Evolutionary conservation across 352 stramenopile species (phyloP).

Genomic region (Phytopythium montanum): DNA sequence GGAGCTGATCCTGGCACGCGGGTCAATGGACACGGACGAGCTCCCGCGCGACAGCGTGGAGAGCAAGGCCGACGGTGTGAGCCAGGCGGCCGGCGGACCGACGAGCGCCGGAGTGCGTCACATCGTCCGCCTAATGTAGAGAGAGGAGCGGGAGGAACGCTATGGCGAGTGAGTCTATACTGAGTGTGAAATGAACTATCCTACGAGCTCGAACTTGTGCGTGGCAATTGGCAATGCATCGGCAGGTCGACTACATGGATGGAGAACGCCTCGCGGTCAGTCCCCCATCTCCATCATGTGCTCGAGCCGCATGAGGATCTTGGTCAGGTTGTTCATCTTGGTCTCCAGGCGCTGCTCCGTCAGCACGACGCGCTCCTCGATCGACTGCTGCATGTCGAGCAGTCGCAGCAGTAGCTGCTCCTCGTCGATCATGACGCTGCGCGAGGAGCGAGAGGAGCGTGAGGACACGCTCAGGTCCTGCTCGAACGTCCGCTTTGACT

Average conservation of each 20-base stretch:
- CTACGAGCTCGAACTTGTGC: too few relatives aligned
- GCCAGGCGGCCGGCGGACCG: background rate
- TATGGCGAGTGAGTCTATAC: too few relatives aligned
- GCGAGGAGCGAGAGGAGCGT: background rate
- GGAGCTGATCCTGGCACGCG: conserved; percentile 3
- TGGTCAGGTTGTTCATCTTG: conserved; percentile 65
- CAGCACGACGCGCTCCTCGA: conserved; percentile 53
- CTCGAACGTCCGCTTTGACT: background rate
- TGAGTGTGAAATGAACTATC: too few relatives aligned
- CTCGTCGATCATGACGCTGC: conserved; percentile 16
- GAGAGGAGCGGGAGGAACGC: background rate
- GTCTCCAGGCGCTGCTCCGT: conserved; percentile 64
- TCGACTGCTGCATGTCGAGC: conserved; percentile 50
- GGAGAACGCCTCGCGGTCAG: conserved; percentile 6
- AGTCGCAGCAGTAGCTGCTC: conserved; percentile 49
- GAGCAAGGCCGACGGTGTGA: background rate
- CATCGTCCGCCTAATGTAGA: background rate
- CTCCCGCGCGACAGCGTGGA: background rate
- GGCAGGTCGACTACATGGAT: too few relatives aligned
- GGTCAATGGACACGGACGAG: conserved; percentile 1
- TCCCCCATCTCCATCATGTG: conserved; percentile 51
- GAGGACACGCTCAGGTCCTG: background rate
- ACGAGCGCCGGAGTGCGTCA: background rate
- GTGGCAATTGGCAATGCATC: too few relatives aligned
- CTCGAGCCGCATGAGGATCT: conserved; percentile 65